Base-by-base conservation (phyloP, 2,329 filamentous ascomycete species). In the Alternaria tenuissima region DNA sequence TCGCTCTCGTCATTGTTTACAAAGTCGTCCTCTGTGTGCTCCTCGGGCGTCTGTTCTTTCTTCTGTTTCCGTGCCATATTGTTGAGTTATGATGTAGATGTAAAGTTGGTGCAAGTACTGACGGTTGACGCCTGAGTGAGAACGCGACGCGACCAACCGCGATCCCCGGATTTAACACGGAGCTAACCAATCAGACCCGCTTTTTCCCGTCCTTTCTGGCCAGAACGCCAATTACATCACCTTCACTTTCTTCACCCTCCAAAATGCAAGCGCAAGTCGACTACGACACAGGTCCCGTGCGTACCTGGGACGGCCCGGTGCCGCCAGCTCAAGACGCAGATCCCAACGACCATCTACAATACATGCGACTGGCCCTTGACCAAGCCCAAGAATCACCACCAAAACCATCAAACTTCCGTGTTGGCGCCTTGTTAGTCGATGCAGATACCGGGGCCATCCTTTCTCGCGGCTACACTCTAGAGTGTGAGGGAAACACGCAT, bases 401-500 rank as follows among this genome's bases (percentile, higher is more conserved):
- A 28, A 93, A 91, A 71, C 91, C 94, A 3, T 93, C 92, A 52
- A 98, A 98, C 78, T 99, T 93, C 82, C 88, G 94, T 61, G 94
- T 99, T 22, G 95, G 95, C 42, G 95, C 95, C n/a, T 79, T 97
- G n/a, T 84, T 98, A 39, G 85, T 95, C 20, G 84, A 88, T 59
- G 76, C 83, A 14, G 79, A 80, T 42, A 84, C 81, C 36, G 84
- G 88, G 68, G 76, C 80, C 26, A 82, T 96, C 59, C 83, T 96
- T 28, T 87, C 91, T 1, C 91, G 92, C 2, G 94, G 95, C 55
- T 98, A 94, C 81, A 97, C 95, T 0, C 85, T 97, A 59, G 94
- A 99, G 79, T 87, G 94, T 4, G 85, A 88, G 0, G 95, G 94
- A 42, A 99, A 99, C 81, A 98, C 95, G 0, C 95, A 99, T 75